Evolutionary conservation across 495 filamentous ascomycete species (phyloP).

Genomic region (Jackrogersella multiformis): DNA sequence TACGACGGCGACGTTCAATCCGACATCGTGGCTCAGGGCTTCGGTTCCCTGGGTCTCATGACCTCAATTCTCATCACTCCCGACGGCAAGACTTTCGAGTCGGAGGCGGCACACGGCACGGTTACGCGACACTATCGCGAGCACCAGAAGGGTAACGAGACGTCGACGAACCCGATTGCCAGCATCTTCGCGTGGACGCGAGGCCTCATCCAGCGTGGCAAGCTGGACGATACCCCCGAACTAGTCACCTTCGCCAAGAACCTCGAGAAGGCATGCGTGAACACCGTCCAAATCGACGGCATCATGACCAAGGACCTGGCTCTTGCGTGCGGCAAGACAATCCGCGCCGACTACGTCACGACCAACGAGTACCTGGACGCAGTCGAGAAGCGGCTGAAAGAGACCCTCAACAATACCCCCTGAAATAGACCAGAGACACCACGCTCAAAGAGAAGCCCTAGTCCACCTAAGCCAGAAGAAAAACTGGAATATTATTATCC

Average conservation of each 20-base stretch:
- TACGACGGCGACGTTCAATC: slow-evolving; percentile 99
- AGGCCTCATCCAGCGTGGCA: slow-evolving; percentile 89
- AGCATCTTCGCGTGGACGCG: slow-evolving; percentile 99
- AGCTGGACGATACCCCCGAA: slow-evolving; percentile 88
- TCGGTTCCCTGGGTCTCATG: slow-evolving; percentile 98
- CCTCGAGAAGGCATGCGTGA: slow-evolving; percentile 92
- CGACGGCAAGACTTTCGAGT: slow-evolving; percentile 93
- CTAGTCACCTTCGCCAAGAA: slow-evolving; percentile 87
- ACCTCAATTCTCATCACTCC: slow-evolving; percentile 96
- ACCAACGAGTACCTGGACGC: slow-evolving; percentile 88
- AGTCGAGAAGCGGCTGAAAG: slow-evolving; percentile 85
- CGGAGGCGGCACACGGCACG: slow-evolving; percentile 97
- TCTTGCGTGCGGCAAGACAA: slow-evolving; percentile 86
- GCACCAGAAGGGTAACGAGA: slow-evolving; percentile 96
- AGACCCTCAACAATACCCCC: slow-evolving; percentile 62
- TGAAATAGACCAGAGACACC: no score
- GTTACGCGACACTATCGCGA: slow-evolving; percentile 98
- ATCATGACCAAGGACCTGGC: slow-evolving; percentile 99
- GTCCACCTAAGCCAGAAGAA: no score
- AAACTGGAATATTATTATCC: slow-evolving; percentile 27
- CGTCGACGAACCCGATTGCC: slow-evolving; percentile 98
- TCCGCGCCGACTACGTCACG: slow-evolving; percentile 83
- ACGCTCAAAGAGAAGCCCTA: slow-evolving; percentile 66
- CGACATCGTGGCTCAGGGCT: slow-evolving; percentile 97
- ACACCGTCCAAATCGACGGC: slow-evolving; percentile 90